A percentile compares a stretch with the other conserved stretches of the same genome.
phyloP scores from a whole-genome alignment of 2,329 filamentous ascomycete genomes.

The Xylariomycetidae sp. region DNA sequence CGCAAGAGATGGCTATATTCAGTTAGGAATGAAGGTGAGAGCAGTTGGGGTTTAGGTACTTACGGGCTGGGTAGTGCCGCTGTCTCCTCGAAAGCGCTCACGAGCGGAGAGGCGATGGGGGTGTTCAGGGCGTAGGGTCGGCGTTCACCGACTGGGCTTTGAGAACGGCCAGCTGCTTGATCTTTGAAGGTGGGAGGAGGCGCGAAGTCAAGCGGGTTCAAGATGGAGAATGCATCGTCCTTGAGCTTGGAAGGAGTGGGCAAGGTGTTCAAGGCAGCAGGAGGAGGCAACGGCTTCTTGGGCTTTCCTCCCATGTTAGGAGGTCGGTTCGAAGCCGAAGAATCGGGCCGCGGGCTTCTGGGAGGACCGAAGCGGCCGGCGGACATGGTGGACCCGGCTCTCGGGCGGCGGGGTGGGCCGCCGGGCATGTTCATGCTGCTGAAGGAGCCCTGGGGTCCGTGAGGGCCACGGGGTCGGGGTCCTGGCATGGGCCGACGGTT shows the following conservation, averaged over 20 bases:
- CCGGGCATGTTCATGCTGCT: slow-evolving; percentile 36
- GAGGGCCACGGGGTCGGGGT: slow-evolving; percentile 22
- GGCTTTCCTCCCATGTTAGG: slow-evolving; percentile 35
- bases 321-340: slow-evolving; percentile 39
- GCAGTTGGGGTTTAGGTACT: slow-evolving; percentile 45
- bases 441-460: slow-evolving; percentile 20
- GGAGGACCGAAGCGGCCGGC: slow-evolving; percentile 27
- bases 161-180: slow-evolving; percentile 60
- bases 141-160: slow-evolving; percentile 58
- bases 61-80: slow-evolving; percentile 82
- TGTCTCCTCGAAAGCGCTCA: slow-evolving; percentile 81
- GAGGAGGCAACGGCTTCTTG: slow-evolving; percentile 58
- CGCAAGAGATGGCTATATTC: slow-evolving; percentile 59
- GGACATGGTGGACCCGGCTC: slow-evolving; percentile 42
- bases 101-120: slow-evolving; percentile 70
- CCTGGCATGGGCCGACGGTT: slow-evolving; percentile 29
- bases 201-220: slow-evolving; percentile 74
- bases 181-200: slow-evolving; percentile 65
- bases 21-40: slow-evolving; percentile 15
- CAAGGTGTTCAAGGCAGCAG: slow-evolving; percentile 64
- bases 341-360: slow-evolving; percentile 27
- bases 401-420: slow-evolving; percentile 41
- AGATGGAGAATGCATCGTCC: slow-evolving; percentile 70
- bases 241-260: slow-evolving; percentile 80
- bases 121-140: slow-evolving; percentile 70